phyloP scores from a whole-genome alignment of 2,329 filamentous ascomycete species.

The Chrysosporium keratinophilum region DNA sequence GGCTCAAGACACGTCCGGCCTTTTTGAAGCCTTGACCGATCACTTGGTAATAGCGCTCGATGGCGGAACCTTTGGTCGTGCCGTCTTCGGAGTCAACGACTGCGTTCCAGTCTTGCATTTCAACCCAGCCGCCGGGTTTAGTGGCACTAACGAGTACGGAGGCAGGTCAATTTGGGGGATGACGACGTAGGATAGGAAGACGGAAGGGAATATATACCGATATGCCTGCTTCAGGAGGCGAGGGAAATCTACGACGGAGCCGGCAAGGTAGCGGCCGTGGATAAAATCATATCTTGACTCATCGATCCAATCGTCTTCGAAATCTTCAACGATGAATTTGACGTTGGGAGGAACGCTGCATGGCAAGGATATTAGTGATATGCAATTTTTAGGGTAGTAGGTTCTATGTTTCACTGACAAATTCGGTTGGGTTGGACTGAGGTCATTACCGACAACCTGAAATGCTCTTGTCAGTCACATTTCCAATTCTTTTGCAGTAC shows the following conservation, averaged over 20 bases:
- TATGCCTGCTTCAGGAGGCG: conserved; percentile 35
- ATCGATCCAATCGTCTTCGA: conserved; percentile 48
- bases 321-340: conserved; percentile 48
- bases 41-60: conserved; percentile 12
- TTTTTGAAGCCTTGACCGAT: conserved; percentile 21
- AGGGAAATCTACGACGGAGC: conserved; percentile 48
- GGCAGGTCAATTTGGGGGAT: neutral
- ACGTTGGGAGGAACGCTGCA: conserved; percentile 44
- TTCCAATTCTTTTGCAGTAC: conserved; percentile 4
- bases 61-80: conserved; percentile 12
- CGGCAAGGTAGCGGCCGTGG: conserved; percentile 47
- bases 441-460: conserved; percentile 22
- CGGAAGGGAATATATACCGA: neutral
- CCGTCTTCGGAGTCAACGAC: conserved; percentile 20
- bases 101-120: conserved; percentile 25
- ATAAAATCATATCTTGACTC: conserved; percentile 52
- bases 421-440: conserved; percentile 19
- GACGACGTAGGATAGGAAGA: neutral
- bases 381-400: neutral
- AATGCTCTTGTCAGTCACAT: neutral
- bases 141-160: conserved; percentile 7
- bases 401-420: conserved; percentile 2
- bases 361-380: conserved; percentile 21
- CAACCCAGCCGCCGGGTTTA: conserved; percentile 37
- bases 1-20: conserved; percentile 2